Evolutionary conservation across 2,329 filamentous ascomycete genomes (phyloP).

Genomic region (Beauveria rudraprayagi): DNA sequence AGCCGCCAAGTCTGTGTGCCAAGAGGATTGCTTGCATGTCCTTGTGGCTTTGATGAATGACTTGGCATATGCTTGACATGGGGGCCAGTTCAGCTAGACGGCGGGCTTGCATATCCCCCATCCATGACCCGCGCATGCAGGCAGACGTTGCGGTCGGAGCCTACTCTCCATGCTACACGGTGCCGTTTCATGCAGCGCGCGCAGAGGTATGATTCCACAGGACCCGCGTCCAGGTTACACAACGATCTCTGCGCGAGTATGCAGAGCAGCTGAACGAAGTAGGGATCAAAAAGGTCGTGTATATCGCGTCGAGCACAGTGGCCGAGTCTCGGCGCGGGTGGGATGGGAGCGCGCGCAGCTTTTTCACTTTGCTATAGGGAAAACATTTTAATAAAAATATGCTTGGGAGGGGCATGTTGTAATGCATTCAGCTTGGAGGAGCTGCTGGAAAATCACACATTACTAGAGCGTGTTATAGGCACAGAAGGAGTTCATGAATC

Average conservation of each 20-base stretch:
- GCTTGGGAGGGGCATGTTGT: too few relatives aligned
- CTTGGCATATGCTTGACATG: constrained; percentile 1
- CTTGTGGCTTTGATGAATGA: background rate
- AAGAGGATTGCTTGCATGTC: background rate
- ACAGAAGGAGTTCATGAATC: background rate
- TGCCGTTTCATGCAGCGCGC: background rate
- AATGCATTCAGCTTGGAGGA: too few relatives aligned
- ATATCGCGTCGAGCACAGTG: too few relatives aligned
- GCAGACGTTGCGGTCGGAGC: background rate
- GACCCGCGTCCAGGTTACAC: background rate
- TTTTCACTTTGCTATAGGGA: too few relatives aligned
- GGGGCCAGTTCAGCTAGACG: background rate
- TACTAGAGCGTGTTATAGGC: background rate
- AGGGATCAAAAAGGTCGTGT: too few relatives aligned
- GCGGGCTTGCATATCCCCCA: background rate
- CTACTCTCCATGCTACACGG: background rate
- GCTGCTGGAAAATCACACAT: background rate
- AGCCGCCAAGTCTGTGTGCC: background rate
- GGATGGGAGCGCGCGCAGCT: too few relatives aligned
- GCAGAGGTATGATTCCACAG: background rate
- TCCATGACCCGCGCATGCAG: background rate
- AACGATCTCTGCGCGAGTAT: background rate
- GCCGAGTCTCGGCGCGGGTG: too few relatives aligned
- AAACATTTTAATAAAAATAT: too few relatives aligned
- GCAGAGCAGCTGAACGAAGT: too few relatives aligned